These are phyloP conservation scores for Fusarium mexicanum DNA, from an alignment of 2,329 filamentous ascomycete genomes.

Conservation along the genomic window DNA sequence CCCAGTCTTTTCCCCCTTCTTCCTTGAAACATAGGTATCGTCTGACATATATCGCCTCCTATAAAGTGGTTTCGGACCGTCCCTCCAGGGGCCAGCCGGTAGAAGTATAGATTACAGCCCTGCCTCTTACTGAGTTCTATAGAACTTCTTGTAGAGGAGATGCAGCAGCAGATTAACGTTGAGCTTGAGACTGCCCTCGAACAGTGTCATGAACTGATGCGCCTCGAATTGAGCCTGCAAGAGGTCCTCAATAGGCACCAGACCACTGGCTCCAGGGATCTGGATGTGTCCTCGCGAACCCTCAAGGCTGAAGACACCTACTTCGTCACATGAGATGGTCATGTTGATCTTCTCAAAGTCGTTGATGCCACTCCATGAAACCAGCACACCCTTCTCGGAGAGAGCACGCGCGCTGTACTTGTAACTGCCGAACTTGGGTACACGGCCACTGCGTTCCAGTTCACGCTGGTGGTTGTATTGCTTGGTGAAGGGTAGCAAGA, in stretches of 20 bases:
- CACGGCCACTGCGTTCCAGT: constrained; percentile 88
- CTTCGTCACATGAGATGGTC: constrained; percentile 92
- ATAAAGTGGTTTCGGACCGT: constrained; percentile 12
- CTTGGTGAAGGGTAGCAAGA: constrained; percentile 95
- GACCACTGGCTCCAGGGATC: constrained; percentile 90
- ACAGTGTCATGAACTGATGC: constrained; percentile 94
- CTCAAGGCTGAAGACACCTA: constrained; percentile 93
- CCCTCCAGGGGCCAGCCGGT: constrained; percentile 28
- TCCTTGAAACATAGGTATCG: constrained; percentile 27
- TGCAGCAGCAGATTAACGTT: constrained; percentile 98
- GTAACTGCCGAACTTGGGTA: constrained; percentile 97
- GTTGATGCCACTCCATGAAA: constrained; percentile 86
- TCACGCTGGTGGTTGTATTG: constrained; percentile 99
- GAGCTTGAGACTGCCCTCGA: constrained; percentile 84
- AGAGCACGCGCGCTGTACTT: constrained; percentile 94
- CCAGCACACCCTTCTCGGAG: constrained; percentile 91
- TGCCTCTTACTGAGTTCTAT: constrained; percentile 69
- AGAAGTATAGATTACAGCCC: constrained; percentile 9
- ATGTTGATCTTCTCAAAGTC: constrained; percentile 90
- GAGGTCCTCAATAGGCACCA: constrained; percentile 90
- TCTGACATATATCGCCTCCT: constrained; percentile 19
- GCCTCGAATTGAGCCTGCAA: constrained; percentile 98
- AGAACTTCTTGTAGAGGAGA: constrained; percentile 99
- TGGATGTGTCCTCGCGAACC: constrained; percentile 92
- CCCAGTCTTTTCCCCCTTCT: constrained; percentile 27